Percentiles rank a stretch among this genome's conserved stretches.
Conservation (phyloP, 2,329 filamentous ascomycete species). For the Hymenoscyphus fraxineus region DNA sequence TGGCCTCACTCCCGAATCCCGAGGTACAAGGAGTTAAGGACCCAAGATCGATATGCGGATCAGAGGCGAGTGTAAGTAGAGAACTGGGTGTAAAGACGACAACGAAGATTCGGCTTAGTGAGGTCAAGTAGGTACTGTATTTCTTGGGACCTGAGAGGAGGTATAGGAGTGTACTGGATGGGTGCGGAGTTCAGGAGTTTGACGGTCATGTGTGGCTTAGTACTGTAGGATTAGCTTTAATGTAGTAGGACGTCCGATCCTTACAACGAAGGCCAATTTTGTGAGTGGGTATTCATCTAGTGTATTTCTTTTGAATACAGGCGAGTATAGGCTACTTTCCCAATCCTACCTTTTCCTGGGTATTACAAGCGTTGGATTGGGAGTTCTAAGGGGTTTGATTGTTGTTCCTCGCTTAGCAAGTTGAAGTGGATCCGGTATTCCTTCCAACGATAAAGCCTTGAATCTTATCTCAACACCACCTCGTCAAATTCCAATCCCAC, state of each 20-base stretch:
- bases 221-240: conserved; percentile 11
- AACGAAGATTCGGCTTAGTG: conserved; percentile 7
- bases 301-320: conserved; percentile 12
- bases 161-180: conserved; percentile 12
- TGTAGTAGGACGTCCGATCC: conserved; percentile 7
- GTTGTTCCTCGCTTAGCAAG: no score
- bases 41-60: conserved; percentile 14
- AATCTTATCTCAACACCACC: no score
- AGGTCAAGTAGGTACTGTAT: conserved; percentile 4
- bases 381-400: no score
- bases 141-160: conserved; percentile 12
- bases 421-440: no score
- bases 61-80: conserved; percentile 12
- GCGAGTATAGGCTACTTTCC: no score
- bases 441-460: no score
- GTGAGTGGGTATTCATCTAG: conserved; percentile 11
- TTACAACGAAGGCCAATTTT: conserved; percentile 14
- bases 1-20: conserved; percentile 5
- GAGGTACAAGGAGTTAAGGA: background rate
- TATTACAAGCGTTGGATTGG: no score
- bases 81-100: conserved; percentile 16
- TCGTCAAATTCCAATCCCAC: no score
- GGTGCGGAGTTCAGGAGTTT: conserved; percentile 12
- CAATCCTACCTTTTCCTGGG: background rate
- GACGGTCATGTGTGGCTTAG: conserved; percentile 16